A percentile compares a stretch with the other conserved stretches of the same genome.
Conservation (phyloP, 2,329 filamentous ascomycete species). For the Fusarium pseudoanthophilum region DNA sequence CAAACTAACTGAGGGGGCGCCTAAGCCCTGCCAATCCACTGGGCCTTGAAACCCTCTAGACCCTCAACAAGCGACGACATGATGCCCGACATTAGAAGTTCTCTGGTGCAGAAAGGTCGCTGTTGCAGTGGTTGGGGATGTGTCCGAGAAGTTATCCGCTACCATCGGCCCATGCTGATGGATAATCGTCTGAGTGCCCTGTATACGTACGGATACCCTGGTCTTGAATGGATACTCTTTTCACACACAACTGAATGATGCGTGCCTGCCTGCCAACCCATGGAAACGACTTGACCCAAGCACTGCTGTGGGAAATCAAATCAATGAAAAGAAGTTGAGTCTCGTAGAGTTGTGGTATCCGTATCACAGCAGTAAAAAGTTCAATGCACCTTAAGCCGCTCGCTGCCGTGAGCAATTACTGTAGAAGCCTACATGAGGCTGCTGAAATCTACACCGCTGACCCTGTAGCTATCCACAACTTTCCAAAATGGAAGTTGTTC, state of each 20-base stretch:
- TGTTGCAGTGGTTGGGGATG: conserved; percentile 1
- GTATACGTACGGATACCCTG: conserved; percentile 33
- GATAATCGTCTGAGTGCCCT: conserved; percentile 43
- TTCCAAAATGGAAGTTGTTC: conserved; percentile 30
- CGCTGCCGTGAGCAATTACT: background rate
- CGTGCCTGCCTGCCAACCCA: background rate
- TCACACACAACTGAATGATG: conserved; percentile 16
- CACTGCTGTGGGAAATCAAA: background rate
- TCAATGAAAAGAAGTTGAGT: background rate
- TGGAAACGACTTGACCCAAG: conserved; percentile 21
- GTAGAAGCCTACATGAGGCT: conserved; percentile 5
- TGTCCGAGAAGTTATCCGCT: conserved; percentile 32
- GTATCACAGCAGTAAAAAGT: background rate
- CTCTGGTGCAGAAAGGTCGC: background rate
- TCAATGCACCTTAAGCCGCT: background rate
- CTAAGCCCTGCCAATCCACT: background rate
- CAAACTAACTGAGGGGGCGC: background rate
- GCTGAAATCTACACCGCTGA: conserved; percentile 6
- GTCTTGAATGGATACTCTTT: conserved; percentile 2
- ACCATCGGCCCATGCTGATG: conserved; percentile 41
- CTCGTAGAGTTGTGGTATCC: no score
- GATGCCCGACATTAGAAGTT: background rate
- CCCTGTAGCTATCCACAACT: conserved; percentile 17
- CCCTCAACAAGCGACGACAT: background rate
- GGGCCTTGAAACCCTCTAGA: no score